Percentiles rank a stretch among this genome's conserved stretches.
Conservation (phyloP, 2,329 filamentous ascomycete species). For the Aspergillus thermomutatus region DNA sequence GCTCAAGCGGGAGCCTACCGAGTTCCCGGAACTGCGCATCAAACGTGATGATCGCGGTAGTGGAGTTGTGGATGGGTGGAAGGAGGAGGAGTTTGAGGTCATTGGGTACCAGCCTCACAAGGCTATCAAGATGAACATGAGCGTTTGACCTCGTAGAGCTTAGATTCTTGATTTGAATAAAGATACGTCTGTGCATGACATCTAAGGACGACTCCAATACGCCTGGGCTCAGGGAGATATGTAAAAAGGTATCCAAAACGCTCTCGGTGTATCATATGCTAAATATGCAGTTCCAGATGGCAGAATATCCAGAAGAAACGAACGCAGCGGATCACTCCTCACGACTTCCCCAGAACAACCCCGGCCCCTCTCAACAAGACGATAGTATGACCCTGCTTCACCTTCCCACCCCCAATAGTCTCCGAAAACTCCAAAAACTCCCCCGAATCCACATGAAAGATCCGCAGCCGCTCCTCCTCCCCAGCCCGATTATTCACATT, state of each 20-base stretch:
- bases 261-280: background rate
- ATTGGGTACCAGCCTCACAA: slow-evolving; percentile 88
- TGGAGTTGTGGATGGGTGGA: slow-evolving; percentile 93
- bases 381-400: slow-evolving; percentile 83
- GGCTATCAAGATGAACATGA: slow-evolving; percentile 98
- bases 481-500: slow-evolving; percentile 45
- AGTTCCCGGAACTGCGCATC: slow-evolving; percentile 78
- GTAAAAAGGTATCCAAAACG: background rate
- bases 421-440: slow-evolving; percentile 82
- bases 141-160: slow-evolving; percentile 55
- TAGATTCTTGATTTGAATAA: background rate
- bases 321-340: slow-evolving; percentile 6
- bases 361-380: slow-evolving; percentile 84
- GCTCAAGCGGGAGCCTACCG: slow-evolving; percentile 71
- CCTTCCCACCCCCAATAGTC: slow-evolving; percentile 65
- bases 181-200: slow-evolving; percentile 1
- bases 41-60: slow-evolving; percentile 63
- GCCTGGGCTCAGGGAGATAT: background rate
- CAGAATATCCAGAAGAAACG: slow-evolving; percentile 1
- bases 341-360: slow-evolving; percentile 65
- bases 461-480: slow-evolving; percentile 69
- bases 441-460: slow-evolving; percentile 92
- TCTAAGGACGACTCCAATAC: slow-evolving; percentile 5
- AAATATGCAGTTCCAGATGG: slow-evolving; percentile 6
- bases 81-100: slow-evolving; percentile 80